These are phyloP conservation scores for Elaeis guineensis DNA, from an alignment of 176 grass and related monocot species.

Conservation along the genomic window DNA sequence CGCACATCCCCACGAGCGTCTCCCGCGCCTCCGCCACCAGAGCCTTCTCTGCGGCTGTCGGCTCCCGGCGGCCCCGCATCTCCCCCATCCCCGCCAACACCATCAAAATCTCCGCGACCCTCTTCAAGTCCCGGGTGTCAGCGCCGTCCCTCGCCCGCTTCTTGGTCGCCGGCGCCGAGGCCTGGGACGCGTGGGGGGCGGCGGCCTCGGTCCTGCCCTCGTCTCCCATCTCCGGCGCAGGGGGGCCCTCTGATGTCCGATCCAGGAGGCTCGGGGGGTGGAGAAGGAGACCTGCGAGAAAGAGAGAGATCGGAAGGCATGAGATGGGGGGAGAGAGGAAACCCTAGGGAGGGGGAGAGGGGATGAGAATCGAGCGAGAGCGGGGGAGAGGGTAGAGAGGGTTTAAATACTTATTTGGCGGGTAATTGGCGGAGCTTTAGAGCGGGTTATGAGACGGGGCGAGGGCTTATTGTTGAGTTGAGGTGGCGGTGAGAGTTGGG, in stretches of 20 bases:
- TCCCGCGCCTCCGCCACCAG: conserved; percentile 74
- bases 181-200: background rate
- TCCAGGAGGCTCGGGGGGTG: conserved; percentile 24
- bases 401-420: conserved; percentile 78
- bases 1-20: conserved; percentile 43
- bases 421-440: conserved; percentile 22
- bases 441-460: conserved; percentile 25
- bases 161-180: background rate
- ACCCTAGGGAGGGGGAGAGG: conserved; percentile 29
- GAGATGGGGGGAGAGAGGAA: conserved; percentile 10
- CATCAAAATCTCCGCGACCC: conserved; percentile 95
- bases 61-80: conserved; percentile 68
- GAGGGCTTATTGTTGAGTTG: conserved; percentile 18
- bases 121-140: conserved; percentile 36
- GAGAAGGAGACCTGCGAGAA: conserved; percentile 34
- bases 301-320: background rate
- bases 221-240: conserved; percentile 17
- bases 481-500: conserved; percentile 45
- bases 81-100: conserved; percentile 65
- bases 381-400: conserved; percentile 16
- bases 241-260: conserved; percentile 27
- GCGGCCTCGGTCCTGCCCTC: background rate
- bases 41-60: conserved; percentile 67
- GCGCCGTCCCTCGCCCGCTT: conserved; percentile 22
- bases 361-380: background rate